Conservation (phyloP, 2,329 filamentous ascomycete genomes). For the Diplodia mutila region DNA sequence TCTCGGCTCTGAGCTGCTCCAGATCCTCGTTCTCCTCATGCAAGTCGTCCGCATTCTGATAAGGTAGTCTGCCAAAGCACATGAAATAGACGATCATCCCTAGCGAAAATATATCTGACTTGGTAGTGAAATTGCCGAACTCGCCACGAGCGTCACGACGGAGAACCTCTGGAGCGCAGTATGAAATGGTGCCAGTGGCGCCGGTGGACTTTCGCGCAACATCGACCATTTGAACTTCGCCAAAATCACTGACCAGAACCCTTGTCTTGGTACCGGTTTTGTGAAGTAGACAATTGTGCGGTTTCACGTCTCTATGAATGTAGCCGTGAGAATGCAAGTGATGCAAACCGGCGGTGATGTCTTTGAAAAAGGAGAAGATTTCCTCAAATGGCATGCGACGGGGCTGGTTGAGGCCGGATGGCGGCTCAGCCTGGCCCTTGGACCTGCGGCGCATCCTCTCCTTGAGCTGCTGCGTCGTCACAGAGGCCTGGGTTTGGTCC, state of each 20-base stretch:
- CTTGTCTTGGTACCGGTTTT: slow-evolving; percentile 69
- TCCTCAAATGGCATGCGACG: slow-evolving; percentile 74
- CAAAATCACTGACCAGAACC: slow-evolving; percentile 96
- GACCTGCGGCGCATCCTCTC: slow-evolving; percentile 83
- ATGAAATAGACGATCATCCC: slow-evolving; percentile 99
- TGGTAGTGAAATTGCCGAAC: slow-evolving; percentile 92
- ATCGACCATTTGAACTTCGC: slow-evolving; percentile 88
- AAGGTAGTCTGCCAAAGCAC: slow-evolving; percentile 90
- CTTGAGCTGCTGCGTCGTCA: slow-evolving; percentile 83
- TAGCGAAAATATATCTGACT: slow-evolving; percentile 96
- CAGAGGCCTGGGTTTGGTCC: slow-evolving; percentile 63
- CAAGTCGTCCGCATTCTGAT: slow-evolving; percentile 78
- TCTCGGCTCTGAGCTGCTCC: slow-evolving; percentile 81
- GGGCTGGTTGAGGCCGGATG: slow-evolving; percentile 55
- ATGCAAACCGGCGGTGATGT: slow-evolving; percentile 88
- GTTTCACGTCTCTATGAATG: slow-evolving; percentile 94
- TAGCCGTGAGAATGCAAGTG: slow-evolving; percentile 91
- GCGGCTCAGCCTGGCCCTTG: slow-evolving; percentile 71
- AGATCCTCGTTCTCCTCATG: slow-evolving; percentile 93
- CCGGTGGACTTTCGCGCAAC: slow-evolving; percentile 84
- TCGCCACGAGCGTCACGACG: slow-evolving; percentile 67
- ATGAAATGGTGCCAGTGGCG: slow-evolving; percentile 93
- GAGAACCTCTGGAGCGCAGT: slow-evolving; percentile 94
- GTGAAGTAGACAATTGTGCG: slow-evolving; percentile 91
- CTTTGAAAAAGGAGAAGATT: slow-evolving; percentile 95